Evolutionary conservation across 805 yeast genomes (phyloP), one percentile per base, ranked within the genome.

Genomic region (Komagataella phaffii): DNA sequence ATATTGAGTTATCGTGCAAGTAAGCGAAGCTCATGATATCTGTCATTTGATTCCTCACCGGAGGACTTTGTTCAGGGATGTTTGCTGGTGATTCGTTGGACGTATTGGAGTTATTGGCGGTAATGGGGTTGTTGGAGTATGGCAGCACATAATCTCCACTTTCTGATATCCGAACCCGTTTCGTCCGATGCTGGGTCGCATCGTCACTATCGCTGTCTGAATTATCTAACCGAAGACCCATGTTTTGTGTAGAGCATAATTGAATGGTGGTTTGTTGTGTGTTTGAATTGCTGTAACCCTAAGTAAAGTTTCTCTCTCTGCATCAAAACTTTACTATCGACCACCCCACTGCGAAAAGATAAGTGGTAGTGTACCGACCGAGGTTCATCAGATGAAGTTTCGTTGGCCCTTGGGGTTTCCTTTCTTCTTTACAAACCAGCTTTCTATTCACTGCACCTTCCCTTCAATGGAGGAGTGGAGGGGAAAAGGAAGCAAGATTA

Each of bases 371-470:
- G 49, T 7, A 7, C 45, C 50, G n/a, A n/a, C 30, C 12, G 10
- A 17, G 23, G 6, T 21, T 3, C 23, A 17, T 3, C 18, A 7
- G 18, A n/a, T 46, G 7, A 36, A 52, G 46, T 50, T 47, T 52
- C 51, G 48, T 48, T 44, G 40, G 40, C n/a, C 14, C 45, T 48
- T 6, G 40, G n/a, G 50, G 53, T 55, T 56, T 52, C 52, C 55
- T 53, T 54, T 56, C 64, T 56, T 30, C 40, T 59, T 59, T 72
- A 69, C 68, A 69, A 72, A 70, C 66, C 60, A 59, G 73, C 71
- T 62, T 61, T 65, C 73, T 67, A 69, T 69, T 68, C 72, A 69
- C 73, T 69, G 73, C 72, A 65, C 68, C 69, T 60, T 59, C 60
- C 62, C 54, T 55, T 54, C 48, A 47, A 57, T 68, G 66, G 67